phyloP scores from a whole-genome alignment of 768 basidiomycete genomes.

The Panaeolus papilionaceus region DNA sequence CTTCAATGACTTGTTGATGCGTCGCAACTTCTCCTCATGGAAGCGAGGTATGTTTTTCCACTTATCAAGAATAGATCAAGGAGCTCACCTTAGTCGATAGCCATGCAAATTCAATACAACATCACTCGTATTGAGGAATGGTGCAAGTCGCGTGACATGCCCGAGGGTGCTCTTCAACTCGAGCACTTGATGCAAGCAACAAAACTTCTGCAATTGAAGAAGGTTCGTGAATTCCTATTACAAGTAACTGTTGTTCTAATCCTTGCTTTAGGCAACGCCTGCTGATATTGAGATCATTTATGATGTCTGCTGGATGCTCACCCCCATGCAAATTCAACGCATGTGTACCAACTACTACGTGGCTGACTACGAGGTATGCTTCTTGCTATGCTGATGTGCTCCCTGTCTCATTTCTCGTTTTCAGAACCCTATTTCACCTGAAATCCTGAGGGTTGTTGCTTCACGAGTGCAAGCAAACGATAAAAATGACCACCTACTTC shows the following conservation, averaged over 20 bases:
- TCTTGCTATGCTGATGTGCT: neutral
- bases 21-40: slow-evolving; percentile 99
- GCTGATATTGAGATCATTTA: slow-evolving; percentile 99
- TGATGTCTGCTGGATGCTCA: slow-evolving; percentile 99
- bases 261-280: slow-evolving; percentile 74
- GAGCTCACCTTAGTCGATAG: slow-evolving; percentile 45
- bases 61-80: neutral
- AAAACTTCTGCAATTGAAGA: slow-evolving; percentile 96
- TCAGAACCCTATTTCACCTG: slow-evolving; percentile 95
- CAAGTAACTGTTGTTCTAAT: slow-evolving; percentile 12
- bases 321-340: slow-evolving; percentile 98
- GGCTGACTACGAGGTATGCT: slow-evolving; percentile 93
- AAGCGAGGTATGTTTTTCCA: slow-evolving; percentile 79
- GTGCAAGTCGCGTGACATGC: slow-evolving; percentile 99
- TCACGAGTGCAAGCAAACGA: slow-evolving; percentile 96
- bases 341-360: slow-evolving; percentile 99
- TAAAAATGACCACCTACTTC: slow-evolving; percentile 94
- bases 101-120: slow-evolving; percentile 99
- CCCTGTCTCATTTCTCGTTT: slow-evolving; percentile 15
- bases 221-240: slow-evolving; percentile 53
- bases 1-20: slow-evolving; percentile 98
- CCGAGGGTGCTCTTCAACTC: slow-evolving; percentile 95
- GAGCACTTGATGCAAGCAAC: slow-evolving; percentile 99
- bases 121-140: slow-evolving; percentile 98
- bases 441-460: slow-evolving; percentile 96